Evolutionary conservation across 306 rosid genomes (phyloP).

Genomic region (Glycine tomentella): DNA sequence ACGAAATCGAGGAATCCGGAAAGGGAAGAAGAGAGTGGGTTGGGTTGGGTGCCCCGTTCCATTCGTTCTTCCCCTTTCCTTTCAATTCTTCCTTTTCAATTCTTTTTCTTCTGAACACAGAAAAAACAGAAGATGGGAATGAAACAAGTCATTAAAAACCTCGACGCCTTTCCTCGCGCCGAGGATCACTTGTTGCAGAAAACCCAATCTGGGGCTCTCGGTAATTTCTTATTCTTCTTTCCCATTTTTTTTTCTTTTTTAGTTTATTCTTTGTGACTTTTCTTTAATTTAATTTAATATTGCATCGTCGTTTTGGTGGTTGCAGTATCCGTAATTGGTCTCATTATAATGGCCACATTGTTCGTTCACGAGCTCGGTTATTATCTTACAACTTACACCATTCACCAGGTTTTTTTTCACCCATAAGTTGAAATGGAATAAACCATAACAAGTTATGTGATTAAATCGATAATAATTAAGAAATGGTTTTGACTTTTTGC

Average conservation of each 20-base stretch:
- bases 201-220: conserved; percentile 96
- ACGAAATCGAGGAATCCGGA: background rate
- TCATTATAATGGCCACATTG: conserved; percentile 78
- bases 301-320: background rate
- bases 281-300: background rate
- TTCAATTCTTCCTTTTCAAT: too few species aligned
- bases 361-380: conserved; percentile 92
- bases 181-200: conserved; percentile 93
- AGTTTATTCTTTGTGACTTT: background rate
- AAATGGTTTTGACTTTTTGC: conserved; percentile 38
- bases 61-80: too few species aligned
- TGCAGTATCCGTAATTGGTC: conserved; percentile 81
- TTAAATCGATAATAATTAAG: background rate
- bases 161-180: conserved; percentile 98
- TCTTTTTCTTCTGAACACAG: background rate
- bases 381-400: conserved; percentile 81
- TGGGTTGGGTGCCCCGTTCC: too few species aligned
- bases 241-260: background rate
- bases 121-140: conserved; percentile 64
- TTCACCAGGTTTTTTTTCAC: conserved; percentile 71
- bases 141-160: conserved; percentile 73
- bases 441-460: background rate
- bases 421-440: background rate
- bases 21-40: background rate
- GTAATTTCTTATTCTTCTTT: conserved; percentile 50